Base-by-base conservation (phyloP, 805 yeast genomes). In the Trichomonascus vanleenenianus region DNA sequence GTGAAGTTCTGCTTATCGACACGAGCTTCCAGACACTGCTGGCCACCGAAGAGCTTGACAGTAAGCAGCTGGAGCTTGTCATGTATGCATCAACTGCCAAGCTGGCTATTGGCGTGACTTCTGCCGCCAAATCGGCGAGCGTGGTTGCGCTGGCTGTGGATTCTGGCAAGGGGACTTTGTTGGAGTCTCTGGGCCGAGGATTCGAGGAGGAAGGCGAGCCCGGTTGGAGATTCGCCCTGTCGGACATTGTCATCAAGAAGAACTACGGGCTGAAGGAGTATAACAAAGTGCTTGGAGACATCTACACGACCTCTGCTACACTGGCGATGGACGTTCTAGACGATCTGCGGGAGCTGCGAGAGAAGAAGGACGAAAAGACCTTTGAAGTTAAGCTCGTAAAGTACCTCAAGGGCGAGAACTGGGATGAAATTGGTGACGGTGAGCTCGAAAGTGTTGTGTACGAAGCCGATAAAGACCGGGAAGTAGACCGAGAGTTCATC, bases 101-200 rank as follows among this genome's bases (percentile, higher is more conserved):
- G 1, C n/a, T 22, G 20, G 33, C 40, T 27, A 30, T 55, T 3
- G 58, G 59, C 40, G 54, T 50, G 30, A 48, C 52, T 14, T 37
- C 56, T 2, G 39, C 53, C 14, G 48, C 25, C 25, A 40, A 30
- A 20, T 10, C 46, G 33, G 58, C 54, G 5, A 14, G 47, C 7
- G 63, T 63, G 7, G 50, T 56, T 5, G 68, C 61, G 8, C 33
- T 65, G 9, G 64, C 64, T 31, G 59, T 81, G 33, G 76, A 81
- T 49, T 76, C 79, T 31, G 94, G 93, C 3, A 64, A 75, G 32
- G 85, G 85, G 55, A 76, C 75, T 42, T 68, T 85, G 48, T 74
- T 77, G 48, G 88, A 84, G 54, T 77, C 85, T 10, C 59, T 85
- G 25, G 89, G 89, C 22, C 83, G 79, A 56, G 75, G 81, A 33